Conservation (phyloP, 306 rosid species). For the Albizia julibrissin region DNA sequence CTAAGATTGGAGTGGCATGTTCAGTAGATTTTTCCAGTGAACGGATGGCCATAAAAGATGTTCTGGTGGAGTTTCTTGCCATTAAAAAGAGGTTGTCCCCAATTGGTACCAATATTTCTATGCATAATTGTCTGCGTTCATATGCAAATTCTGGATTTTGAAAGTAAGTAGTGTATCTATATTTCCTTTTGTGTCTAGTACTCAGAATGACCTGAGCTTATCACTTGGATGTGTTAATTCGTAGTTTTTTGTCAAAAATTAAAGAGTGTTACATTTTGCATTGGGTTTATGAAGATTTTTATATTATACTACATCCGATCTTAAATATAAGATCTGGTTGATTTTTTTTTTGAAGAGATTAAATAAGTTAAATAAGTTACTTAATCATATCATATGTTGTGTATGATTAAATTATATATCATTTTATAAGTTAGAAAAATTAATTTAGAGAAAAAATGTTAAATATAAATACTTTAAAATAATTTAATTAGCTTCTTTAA, state of each 20-base stretch:
- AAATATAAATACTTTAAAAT: no score
- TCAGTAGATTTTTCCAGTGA: conserved; percentile 21
- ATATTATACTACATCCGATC: not conserved
- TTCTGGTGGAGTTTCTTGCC: conserved; percentile 19
- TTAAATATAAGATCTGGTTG: no score
- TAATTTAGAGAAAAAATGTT: no score
- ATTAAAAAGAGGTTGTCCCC: not conserved
- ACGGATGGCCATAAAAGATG: conserved; percentile 28
- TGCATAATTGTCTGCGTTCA: not conserved
- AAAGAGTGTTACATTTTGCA: not conserved
- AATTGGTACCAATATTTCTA: not conserved
- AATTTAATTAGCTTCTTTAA: no score
- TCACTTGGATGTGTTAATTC: not conserved
- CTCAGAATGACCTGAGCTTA: not conserved
- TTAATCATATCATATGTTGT: no score
- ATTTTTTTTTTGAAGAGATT: no score
- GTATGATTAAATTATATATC: no score
- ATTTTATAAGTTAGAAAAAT: no score
- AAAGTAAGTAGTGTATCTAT: not conserved
- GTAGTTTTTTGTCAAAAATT: not conserved
- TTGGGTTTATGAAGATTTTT: not conserved
- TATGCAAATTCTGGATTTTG: not conserved
- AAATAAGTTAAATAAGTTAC: no score
- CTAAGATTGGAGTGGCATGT: conserved; percentile 34
- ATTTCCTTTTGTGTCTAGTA: not conserved